These are phyloP conservation scores for Xylaria sp. DNA, from an alignment of 2,329 filamentous ascomycete genomes.

Conservation along the genomic window DNA sequence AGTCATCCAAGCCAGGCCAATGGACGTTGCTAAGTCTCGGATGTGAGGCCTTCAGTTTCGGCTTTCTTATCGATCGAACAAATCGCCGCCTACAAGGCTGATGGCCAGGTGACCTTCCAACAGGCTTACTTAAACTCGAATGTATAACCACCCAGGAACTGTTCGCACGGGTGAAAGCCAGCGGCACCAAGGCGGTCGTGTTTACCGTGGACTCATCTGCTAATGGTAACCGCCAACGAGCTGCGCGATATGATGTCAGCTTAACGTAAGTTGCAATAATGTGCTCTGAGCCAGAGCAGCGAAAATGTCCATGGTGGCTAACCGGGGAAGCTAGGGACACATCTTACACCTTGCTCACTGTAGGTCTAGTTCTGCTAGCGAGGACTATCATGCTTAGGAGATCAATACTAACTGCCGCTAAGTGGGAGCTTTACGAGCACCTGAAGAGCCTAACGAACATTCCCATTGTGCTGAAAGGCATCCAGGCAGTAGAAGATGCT, in stretches of 20 bases:
- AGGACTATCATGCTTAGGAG: not conserved
- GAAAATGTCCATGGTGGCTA: not conserved
- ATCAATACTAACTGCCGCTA: conserved; percentile 19
- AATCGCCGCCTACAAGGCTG: conserved; percentile 41
- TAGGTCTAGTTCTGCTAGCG: not conserved
- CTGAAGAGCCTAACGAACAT: conserved; percentile 14
- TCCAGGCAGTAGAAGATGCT: conserved; percentile 51
- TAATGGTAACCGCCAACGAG: conserved; percentile 42
- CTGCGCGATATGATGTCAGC: conserved; percentile 42
- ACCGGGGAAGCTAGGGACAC: conserved; percentile 3
- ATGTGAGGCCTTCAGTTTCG: conserved; percentile 37
- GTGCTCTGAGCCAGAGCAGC: not conserved
- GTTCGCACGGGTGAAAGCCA: conserved; percentile 39
- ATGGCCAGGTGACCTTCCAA: conserved; percentile 45
- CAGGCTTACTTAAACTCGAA: conserved; percentile 46
- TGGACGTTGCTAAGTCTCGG: conserved; percentile 18
- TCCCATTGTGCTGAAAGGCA: conserved; percentile 46
- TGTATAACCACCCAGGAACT: conserved; percentile 39
- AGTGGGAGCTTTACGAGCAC: conserved; percentile 27
- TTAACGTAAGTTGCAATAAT: conserved; percentile 36
- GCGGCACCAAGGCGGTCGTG: conserved; percentile 44
- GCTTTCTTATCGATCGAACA: conserved; percentile 45
- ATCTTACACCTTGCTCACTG: conserved; percentile 19
- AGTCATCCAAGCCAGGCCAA: not conserved
- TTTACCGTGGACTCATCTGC: conserved; percentile 46